Conservation (phyloP, 495 filamentous ascomycete species). For the Penicillium soppii region DNA sequence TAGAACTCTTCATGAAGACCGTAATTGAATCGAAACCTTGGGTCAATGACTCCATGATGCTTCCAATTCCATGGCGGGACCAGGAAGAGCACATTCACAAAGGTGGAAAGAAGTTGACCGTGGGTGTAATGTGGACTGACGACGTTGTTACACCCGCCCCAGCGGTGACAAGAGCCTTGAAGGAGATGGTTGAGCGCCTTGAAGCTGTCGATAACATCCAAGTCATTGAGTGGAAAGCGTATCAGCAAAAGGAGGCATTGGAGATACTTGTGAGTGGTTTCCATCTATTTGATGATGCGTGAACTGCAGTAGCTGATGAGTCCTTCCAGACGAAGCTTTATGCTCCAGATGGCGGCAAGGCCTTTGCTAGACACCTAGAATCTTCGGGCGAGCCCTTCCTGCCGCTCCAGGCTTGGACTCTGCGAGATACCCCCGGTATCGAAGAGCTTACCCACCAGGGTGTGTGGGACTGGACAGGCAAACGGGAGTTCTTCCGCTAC, state of each 20-base stretch:
- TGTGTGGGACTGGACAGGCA: slow-evolving; percentile 5
- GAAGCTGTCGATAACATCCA: neutral
- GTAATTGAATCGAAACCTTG: slow-evolving; percentile 53
- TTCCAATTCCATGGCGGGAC: slow-evolving; percentile 1
- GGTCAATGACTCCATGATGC: slow-evolving; percentile 26
- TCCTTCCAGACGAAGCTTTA: slow-evolving; percentile 1
- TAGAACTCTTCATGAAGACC: slow-evolving; percentile 56
- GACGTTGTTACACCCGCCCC: neutral
- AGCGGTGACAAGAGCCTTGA: neutral
- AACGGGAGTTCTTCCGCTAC: slow-evolving; percentile 5
- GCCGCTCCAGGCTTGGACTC: neutral
- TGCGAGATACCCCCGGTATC: neutral
- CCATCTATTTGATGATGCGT: neutral
- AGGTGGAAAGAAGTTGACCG: neutral
- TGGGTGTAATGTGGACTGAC: neutral
- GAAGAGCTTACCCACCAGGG: slow-evolving; percentile 5
- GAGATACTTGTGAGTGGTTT: slow-evolving; percentile 1
- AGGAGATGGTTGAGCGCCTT: neutral
- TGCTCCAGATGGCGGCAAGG: slow-evolving; percentile 1
- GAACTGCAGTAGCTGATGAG: neutral
- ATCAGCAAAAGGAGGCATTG: slow-evolving; percentile 1
- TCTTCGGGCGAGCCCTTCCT: slow-evolving; percentile 1
- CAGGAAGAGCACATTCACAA: neutral
- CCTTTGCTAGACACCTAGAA: neutral
- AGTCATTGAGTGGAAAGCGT: slow-evolving; percentile 2